Percentiles rank a stretch among this genome's conserved stretches.
These are phyloP conservation scores for Aspergillus melleus DNA, from an alignment of 2,329 filamentous ascomycete genomes.

Conservation along the genomic window DNA sequence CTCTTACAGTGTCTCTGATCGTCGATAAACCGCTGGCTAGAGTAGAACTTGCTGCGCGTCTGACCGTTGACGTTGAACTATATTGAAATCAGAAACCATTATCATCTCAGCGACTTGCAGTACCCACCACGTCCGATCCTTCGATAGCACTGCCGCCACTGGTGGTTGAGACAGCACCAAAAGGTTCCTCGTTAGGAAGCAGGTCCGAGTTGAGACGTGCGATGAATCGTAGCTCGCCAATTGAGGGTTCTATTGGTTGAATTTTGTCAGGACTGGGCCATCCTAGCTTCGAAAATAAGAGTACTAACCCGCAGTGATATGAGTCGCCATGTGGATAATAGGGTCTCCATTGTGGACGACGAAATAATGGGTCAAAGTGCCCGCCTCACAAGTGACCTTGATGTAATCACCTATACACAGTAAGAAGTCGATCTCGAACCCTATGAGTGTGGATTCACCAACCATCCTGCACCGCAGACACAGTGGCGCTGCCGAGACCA, in stretches of 20 bases:
- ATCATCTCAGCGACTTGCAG: not conserved
- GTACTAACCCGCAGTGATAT: slow-evolving; percentile 52
- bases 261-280: not conserved
- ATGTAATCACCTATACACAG: slow-evolving; percentile 47
- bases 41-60: slow-evolving; percentile 71
- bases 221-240: slow-evolving; percentile 66
- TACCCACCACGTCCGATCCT: slow-evolving; percentile 52
- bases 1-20: slow-evolving; percentile 59
- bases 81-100: not conserved
- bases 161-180: slow-evolving; percentile 58
- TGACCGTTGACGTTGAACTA: slow-evolving; percentile 59
- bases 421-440: not conserved
- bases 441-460: not conserved
- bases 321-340: slow-evolving; percentile 62
- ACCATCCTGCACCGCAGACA: slow-evolving; percentile 48
- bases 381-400: slow-evolving; percentile 62
- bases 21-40: slow-evolving; percentile 68
- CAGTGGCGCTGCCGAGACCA: slow-evolving; percentile 59
- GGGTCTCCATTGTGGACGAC: slow-evolving; percentile 62
- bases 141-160: slow-evolving; percentile 56
- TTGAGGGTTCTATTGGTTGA: slow-evolving; percentile 44
- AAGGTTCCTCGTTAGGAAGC: slow-evolving; percentile 56
- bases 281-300: not conserved
- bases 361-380: slow-evolving; percentile 64
- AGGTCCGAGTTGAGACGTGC: slow-evolving; percentile 56